Percentiles rank a stretch among this genome's conserved stretches.
Conservation (phyloP, 345 rosid species). For the Barbarea vulgaris region DNA sequence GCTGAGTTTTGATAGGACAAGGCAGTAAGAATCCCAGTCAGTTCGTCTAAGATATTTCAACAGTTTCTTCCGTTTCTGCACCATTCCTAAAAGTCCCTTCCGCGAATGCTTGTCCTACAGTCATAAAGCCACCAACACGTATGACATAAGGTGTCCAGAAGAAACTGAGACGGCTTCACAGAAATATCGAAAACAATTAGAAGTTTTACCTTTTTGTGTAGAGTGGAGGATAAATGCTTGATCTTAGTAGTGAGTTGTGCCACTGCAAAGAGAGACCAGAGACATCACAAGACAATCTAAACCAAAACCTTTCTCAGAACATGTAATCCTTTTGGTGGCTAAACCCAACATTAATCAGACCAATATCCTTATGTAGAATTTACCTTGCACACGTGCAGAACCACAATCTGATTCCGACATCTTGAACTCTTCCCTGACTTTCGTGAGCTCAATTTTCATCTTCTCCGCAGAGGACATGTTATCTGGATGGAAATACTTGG, state of each 20-base stretch:
- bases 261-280: conserved; percentile 57
- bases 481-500: conserved; percentile 85
- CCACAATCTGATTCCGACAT: conserved; percentile 97
- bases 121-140: conserved; percentile 13
- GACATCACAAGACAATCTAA: conserved; percentile 23
- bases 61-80: conserved; percentile 76
- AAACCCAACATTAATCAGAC: conserved; percentile 11
- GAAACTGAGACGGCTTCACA: neutral
- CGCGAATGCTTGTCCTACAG: conserved; percentile 84
- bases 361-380: too few species aligned
- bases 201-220: conserved; percentile 77
- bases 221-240: conserved; percentile 71
- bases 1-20: conserved; percentile 73
- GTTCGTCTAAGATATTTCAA: conserved; percentile 88
- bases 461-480: conserved; percentile 87
- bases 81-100: conserved; percentile 81
- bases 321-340: neutral
- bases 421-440: conserved; percentile 86
- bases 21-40: conserved; percentile 87
- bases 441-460: conserved; percentile 73
- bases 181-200: neutral
- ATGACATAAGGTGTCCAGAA: neutral
- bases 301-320: neutral
- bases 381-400: conserved; percentile 94
- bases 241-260: conserved; percentile 90